Evolutionary conservation across 2,329 filamentous ascomycete species (phyloP).

Genomic region (Bipolaris victoriae): DNA sequence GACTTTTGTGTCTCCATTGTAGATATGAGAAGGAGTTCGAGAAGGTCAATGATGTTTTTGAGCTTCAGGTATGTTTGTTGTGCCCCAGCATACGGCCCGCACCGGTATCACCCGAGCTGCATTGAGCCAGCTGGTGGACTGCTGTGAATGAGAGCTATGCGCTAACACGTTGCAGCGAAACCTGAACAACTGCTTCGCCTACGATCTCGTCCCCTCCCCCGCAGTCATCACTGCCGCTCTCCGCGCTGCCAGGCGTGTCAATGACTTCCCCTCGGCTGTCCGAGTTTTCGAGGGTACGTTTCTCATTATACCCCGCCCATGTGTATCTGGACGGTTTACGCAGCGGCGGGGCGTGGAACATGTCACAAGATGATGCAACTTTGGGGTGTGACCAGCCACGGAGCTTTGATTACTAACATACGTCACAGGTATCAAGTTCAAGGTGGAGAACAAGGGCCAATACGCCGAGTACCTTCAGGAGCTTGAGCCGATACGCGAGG

Average conservation of each 20-base stretch:
- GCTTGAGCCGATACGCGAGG: constrained; percentile 89
- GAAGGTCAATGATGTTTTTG: constrained; percentile 95
- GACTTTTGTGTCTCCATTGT: constrained; percentile 36
- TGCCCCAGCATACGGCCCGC: constrained; percentile 7
- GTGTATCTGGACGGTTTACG: not conserved
- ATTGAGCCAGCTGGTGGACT: constrained; percentile 11
- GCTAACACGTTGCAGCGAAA: constrained; percentile 68
- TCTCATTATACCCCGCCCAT: not conserved
- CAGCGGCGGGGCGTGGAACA: not conserved
- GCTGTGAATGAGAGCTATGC: constrained; percentile 2
- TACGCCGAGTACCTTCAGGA: constrained; percentile 96
- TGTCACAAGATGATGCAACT: not conserved
- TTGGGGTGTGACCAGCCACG: constrained; percentile 11
- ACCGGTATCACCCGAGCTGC: constrained; percentile 24
- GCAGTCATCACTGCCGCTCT: constrained; percentile 90
- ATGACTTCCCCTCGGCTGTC: constrained; percentile 98
- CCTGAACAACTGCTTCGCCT: constrained; percentile 99
- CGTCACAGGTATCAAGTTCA: constrained; percentile 86
- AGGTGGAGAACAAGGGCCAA: constrained; percentile 98
- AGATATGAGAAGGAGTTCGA: constrained; percentile 99
- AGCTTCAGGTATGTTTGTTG: constrained; percentile 82
- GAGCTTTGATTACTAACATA: constrained; percentile 32
- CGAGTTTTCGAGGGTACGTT: constrained; percentile 94
- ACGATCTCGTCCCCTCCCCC: constrained; percentile 97
- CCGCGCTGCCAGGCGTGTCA: constrained; percentile 91